phyloP scores from a whole-genome alignment of 2,329 filamentous ascomycete genomes.

The Phyllosticta citrichinensis region DNA sequence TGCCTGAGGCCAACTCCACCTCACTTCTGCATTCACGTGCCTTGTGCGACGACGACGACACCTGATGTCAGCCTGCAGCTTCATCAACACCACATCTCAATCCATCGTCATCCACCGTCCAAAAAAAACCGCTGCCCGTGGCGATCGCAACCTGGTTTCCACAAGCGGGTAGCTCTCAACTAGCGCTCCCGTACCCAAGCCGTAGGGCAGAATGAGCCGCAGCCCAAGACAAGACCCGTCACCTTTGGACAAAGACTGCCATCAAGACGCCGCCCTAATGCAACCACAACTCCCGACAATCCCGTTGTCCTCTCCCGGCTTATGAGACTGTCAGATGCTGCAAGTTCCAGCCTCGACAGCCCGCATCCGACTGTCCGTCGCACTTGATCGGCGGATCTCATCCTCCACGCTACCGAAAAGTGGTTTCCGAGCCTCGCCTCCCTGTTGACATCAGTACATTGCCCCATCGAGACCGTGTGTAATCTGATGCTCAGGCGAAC shows the following conservation, averaged over 20 bases:
- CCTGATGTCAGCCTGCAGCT: neutral
- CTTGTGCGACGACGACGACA: neutral
- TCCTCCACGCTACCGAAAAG: conserved; percentile 8
- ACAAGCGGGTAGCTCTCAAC: neutral
- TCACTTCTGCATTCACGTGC: neutral
- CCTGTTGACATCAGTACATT: conserved; percentile 9
- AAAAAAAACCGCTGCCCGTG: neutral
- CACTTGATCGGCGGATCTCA: neutral
- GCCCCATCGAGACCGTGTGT: conserved; percentile 1
- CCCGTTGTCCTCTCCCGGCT: neutral
- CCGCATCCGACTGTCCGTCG: neutral
- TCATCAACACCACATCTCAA: neutral
- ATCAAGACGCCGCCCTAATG: neutral
- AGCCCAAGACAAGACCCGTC: neutral
- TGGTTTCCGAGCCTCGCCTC: conserved; percentile 8
- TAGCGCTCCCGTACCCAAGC: neutral
- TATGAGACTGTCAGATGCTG: neutral
- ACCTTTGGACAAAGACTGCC: neutral
- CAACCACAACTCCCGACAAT: neutral
- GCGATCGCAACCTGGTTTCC: neutral
- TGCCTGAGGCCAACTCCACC: neutral
- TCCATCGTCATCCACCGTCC: neutral
- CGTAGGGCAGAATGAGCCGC: neutral
- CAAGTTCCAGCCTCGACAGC: neutral
- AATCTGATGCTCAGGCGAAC: conserved; percentile 6